These are phyloP conservation scores for Amaranthus hypochondriacus DNA, from an alignment of 148 eudicot genomes.

Conservation along the genomic window DNA sequence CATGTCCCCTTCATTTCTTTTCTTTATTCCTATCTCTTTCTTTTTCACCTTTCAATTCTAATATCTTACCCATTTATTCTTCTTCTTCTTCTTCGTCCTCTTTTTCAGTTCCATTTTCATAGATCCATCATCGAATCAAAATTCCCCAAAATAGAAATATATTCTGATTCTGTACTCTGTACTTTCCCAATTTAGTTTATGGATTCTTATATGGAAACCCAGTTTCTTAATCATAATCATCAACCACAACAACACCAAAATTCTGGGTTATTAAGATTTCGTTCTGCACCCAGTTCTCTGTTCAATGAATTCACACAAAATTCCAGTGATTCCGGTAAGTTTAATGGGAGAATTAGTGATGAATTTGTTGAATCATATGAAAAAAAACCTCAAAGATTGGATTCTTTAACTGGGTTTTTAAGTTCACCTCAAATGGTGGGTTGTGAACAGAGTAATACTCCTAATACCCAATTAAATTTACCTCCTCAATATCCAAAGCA, in stretches of 20 bases:
- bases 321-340: background rate
- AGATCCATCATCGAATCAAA: background rate
- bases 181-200: background rate
- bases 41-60: no score
- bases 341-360: background rate
- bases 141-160: no score
- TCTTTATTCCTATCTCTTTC: no score
- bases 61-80: no score
- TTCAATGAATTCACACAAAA: constrained; percentile 29
- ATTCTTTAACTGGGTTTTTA: constrained; percentile 14
- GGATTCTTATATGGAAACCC: constrained; percentile 33
- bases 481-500: constrained; percentile 58
- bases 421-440: constrained; percentile 7
- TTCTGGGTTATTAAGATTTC: constrained; percentile 59
- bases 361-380: constrained; percentile 25
- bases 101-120: background rate
- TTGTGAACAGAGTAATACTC: background rate
- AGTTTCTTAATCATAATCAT: constrained; percentile 11
- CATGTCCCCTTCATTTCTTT: no score
- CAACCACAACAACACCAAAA: constrained; percentile 11
- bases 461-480: constrained; percentile 11
- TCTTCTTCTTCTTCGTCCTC: no score
- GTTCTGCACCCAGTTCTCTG: constrained; percentile 64
- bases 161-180: no score
- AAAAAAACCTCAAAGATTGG: constrained; percentile 26